Conservation (phyloP, 1,284 basidiomycete genomes). For the Fomitopsis schrenkii region DNA sequence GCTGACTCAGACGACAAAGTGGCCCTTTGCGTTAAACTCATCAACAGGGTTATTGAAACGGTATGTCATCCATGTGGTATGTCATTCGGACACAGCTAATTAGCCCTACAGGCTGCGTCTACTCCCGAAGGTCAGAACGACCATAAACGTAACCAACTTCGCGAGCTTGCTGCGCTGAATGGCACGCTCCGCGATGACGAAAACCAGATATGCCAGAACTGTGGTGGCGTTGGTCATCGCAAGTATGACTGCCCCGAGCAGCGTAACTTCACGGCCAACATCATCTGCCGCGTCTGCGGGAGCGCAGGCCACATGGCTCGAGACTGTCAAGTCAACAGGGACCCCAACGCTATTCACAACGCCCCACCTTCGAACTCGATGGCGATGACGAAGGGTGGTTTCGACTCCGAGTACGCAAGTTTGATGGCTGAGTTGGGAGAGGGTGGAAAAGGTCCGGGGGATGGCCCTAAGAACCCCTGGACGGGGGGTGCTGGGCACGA, state of each 20-base stretch:
- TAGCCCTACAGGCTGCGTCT: constrained; percentile 77
- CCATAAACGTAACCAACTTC: constrained; percentile 98
- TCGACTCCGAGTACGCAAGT: constrained; percentile 96
- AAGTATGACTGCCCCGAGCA: constrained; percentile 98
- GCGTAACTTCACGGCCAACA: constrained; percentile 94
- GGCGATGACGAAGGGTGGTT: constrained; percentile 58
- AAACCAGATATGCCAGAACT: constrained; percentile 99
- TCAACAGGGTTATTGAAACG: constrained; percentile 98
- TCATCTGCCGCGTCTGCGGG: constrained; percentile 95
- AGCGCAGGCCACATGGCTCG: constrained; percentile 96
- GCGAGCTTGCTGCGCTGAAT: constrained; percentile 96
- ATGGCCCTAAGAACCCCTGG: constrained; percentile 56
- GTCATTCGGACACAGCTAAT: background rate
- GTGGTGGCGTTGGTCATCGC: constrained; percentile 90
- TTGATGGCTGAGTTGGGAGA: constrained; percentile 99
- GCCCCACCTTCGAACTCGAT: constrained; percentile 28
- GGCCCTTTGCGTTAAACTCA: constrained; percentile 85
- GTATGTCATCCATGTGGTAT: constrained; percentile 43
- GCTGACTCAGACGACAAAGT: constrained; percentile 94
- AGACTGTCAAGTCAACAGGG: constrained; percentile 86
- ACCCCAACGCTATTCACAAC: constrained; percentile 50
- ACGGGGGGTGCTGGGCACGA: constrained; percentile 63
- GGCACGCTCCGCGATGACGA: constrained; percentile 99
- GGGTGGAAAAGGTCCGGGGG: constrained; percentile 55
- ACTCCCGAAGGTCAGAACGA: constrained; percentile 99